A percentile compares a stretch with the other conserved stretches of the same genome.
Conservation (phyloP, 2,329 filamentous ascomycete species). For the Colletotrichum paranaense region DNA sequence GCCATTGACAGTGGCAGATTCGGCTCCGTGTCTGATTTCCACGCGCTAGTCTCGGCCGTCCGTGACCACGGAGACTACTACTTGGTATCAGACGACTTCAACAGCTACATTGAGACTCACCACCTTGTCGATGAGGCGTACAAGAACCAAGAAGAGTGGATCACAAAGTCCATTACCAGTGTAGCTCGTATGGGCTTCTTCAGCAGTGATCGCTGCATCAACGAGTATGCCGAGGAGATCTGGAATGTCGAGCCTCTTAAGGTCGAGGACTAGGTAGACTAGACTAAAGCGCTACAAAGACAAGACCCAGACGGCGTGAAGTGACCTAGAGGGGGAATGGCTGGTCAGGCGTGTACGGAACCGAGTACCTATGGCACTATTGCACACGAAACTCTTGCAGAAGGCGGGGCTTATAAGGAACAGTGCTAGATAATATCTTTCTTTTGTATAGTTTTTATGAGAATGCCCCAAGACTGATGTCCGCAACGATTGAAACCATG, state of each 20-base stretch:
- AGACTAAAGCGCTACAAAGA: conserved; percentile 4
- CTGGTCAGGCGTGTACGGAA: conserved; percentile 8
- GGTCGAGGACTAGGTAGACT: conserved; percentile 47
- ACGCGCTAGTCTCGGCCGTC: conserved; percentile 85
- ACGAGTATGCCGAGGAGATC: conserved; percentile 96
- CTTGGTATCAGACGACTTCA: conserved; percentile 96
- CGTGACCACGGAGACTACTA: conserved; percentile 97
- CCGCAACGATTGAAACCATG: not conserved
- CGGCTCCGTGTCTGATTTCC: conserved; percentile 81
- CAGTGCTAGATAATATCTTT: conserved; percentile 32
- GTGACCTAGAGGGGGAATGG: not conserved
- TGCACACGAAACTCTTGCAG: not conserved
- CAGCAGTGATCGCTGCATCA: conserved; percentile 92
- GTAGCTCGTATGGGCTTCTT: conserved; percentile 98
- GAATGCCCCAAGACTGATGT: not conserved
- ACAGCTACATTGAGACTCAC: conserved; percentile 93
- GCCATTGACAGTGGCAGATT: conserved; percentile 85
- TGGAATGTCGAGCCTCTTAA: conserved; percentile 93
- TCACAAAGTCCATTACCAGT: conserved; percentile 87
- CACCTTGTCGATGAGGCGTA: conserved; percentile 91
- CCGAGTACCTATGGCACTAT: conserved; percentile 20
- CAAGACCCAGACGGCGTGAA: not conserved
- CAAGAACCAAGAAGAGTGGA: conserved; percentile 91
- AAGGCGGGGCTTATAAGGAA: conserved; percentile 13
- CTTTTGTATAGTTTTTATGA: conserved; percentile 24